Base-by-base conservation (phyloP, 257 asterid genomes). In the Gynochthodes officinalis region DNA sequence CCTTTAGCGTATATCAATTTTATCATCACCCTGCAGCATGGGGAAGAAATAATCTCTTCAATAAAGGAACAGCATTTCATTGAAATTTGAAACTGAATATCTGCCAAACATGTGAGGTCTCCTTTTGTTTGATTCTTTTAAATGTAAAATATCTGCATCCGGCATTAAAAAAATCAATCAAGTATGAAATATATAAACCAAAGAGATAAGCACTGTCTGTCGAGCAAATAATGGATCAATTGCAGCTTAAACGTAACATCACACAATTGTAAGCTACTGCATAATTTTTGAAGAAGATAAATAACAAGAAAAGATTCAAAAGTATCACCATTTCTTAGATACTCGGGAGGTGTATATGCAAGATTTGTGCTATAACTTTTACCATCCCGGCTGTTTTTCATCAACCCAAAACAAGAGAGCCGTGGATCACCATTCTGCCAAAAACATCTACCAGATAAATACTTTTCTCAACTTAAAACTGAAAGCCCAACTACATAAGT, bases 361-460 rank as follows among this genome's bases (percentile, higher is more conserved):
- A 94, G 99, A 85, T 94, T 94, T 21, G 99, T 94, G 85, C 99
- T 94, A 77, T 94, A 91, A 80, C 99, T 89, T 86, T 88, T 94
- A 62, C 99, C 99, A 79, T 94, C 99, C 87, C 95, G 84, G 89
- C 99, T 94, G 84, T 94, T 94, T 83, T 94, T 94, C 95, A 91
- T 94, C 84, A 91, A 82, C 57, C 99, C 99, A 73, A 94, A 94
- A 84, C 97, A 94, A 58, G 99, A 94, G 78, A 94, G 96, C 48
- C 96, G 84, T 11, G 99, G 99, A 85, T 91, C 99, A 25, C 97
- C 99, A 74, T 79, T 87, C 99, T 94, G 93, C 82, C 52, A 70
- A 40, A 55, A 13, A 15, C 3, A 70, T 4, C 53, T 5, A 6
- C 37, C 49, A 37, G 30, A 10, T 70, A 39, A 55, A 40, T 4